These are phyloP conservation scores for Penicillium maclennaniae DNA, from an alignment of 495 filamentous ascomycete species.

Conservation along the genomic window DNA sequence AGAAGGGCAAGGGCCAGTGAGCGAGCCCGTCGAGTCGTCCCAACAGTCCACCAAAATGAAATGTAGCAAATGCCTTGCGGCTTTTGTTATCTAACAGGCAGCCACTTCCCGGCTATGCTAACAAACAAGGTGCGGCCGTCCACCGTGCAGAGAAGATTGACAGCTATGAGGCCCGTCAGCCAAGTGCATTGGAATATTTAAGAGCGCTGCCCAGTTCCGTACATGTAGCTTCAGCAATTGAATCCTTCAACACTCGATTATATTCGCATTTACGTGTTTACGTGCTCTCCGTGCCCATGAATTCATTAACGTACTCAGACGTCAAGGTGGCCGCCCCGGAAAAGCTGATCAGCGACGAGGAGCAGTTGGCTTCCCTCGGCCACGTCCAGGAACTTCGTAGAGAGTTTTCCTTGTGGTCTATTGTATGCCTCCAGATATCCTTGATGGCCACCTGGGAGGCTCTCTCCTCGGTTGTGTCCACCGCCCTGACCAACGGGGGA, in stretches of 20 bases:
- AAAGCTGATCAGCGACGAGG: conserved; percentile 22
- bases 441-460: conserved; percentile 38
- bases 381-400: conserved; percentile 29
- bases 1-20: not conserved
- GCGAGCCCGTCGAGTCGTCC: not conserved
- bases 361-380: conserved; percentile 22
- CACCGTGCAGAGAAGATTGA: not conserved
- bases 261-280: not conserved
- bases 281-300: conserved; percentile 5
- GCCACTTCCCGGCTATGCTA: not conserved
- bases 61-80: not conserved
- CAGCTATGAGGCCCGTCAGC: not conserved
- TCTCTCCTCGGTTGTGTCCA: conserved; percentile 20
- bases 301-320: conserved; percentile 1
- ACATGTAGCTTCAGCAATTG: not conserved
- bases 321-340: conserved; percentile 10
- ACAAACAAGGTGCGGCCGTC: not conserved
- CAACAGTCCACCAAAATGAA: not conserved
- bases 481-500: conserved; percentile 24
- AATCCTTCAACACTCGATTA: not conserved
- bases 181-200: not conserved
- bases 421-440: conserved; percentile 25
- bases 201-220: not conserved
- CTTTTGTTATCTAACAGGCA: not conserved
- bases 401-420: conserved; percentile 26